Conservation (phyloP, 2,329 filamentous ascomycete genomes). For the Apiospora marii region DNA sequence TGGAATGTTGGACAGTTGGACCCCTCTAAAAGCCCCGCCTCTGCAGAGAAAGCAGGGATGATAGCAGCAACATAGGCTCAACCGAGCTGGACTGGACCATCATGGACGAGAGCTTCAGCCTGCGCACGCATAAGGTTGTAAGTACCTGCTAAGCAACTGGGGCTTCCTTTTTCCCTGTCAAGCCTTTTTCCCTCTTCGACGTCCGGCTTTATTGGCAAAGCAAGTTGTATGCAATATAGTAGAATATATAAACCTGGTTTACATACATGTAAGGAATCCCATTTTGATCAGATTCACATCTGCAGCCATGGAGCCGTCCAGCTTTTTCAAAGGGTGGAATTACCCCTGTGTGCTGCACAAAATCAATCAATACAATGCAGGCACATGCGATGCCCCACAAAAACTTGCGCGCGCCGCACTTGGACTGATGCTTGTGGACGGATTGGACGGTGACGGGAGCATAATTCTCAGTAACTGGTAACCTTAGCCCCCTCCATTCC, state of each 20-base stretch:
- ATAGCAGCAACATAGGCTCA: background rate
- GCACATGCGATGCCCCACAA: conserved; percentile 5
- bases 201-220: background rate
- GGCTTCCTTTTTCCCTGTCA: background rate
- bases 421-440: background rate
- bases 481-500: conserved; percentile 16
- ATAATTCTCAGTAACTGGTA: conserved; percentile 9
- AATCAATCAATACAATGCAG: background rate
- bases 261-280: background rate
- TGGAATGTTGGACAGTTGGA: conserved; percentile 2
- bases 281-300: background rate
- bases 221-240: background rate
- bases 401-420: background rate
- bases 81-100: background rate
- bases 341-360: background rate
- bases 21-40: conserved; percentile 8
- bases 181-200: background rate
- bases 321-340: background rate
- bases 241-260: background rate
- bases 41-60: conserved; percentile 8
- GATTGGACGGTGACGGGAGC: conserved; percentile 19
- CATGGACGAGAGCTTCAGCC: background rate
- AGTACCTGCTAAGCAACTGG: background rate
- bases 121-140: background rate
- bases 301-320: background rate